These are phyloP conservation scores for Eudorina sp. DNA, from an alignment of 139 green algal genomes.

Conservation along the genomic window DNA sequence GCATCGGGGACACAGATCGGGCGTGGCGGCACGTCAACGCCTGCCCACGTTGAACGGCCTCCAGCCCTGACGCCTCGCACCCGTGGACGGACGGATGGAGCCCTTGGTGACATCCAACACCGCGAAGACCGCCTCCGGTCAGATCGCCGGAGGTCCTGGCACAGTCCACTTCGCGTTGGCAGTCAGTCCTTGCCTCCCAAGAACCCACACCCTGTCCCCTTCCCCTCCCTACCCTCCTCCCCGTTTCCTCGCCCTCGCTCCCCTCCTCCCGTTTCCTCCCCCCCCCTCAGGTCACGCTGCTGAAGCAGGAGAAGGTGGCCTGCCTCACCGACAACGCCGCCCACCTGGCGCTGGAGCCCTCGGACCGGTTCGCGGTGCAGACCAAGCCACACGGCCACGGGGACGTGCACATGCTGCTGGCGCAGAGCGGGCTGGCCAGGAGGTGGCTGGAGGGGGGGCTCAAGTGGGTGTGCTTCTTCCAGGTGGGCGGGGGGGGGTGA, in stretches of 20 bases:
- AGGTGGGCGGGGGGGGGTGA: constrained; percentile 54
- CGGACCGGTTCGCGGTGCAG: constrained; percentile 80
- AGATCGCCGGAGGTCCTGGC: no score
- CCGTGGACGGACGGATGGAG: no score
- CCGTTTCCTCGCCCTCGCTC: not conserved
- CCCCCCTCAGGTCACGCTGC: constrained; percentile 80
- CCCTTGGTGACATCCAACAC: no score
- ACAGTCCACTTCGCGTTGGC: no score
- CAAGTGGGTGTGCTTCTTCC: constrained; percentile 98
- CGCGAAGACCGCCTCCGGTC: no score
- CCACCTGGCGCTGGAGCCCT: constrained; percentile 83
- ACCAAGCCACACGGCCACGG: constrained; percentile 99
- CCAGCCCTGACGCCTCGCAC: no score
- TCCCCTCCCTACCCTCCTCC: not conserved
- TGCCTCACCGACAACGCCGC: constrained; percentile 94
- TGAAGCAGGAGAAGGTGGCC: constrained; percentile 99
- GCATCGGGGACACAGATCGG: no score
- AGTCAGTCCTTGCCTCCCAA: no score
- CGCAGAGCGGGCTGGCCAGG: constrained; percentile 80
- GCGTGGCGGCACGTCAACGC: no score
- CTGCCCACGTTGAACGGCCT: no score
- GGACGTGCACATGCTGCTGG: constrained; percentile 97
- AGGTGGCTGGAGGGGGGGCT: constrained; percentile 81
- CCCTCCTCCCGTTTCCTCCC: not conserved
- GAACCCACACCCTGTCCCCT: not conserved